These are phyloP conservation scores for Aristolochia californica DNA, from an alignment of 164 flowering plant species.

Conservation along the genomic window DNA sequence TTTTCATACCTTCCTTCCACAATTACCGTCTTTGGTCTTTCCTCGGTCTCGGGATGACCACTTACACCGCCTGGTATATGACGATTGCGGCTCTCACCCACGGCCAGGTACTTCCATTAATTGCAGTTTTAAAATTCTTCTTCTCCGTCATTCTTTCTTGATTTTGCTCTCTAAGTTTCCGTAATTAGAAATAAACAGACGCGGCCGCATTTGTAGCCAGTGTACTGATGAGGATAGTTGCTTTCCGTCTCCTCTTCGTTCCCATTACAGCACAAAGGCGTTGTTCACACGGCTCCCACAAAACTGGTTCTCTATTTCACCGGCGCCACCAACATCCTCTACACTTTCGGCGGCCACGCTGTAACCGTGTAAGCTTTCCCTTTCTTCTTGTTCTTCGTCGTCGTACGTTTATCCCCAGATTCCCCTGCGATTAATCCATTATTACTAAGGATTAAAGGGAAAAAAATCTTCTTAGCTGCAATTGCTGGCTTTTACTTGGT, in stretches of 20 bases:
- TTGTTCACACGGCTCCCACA: conserved; percentile 54
- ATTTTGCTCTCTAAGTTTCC: too few species aligned
- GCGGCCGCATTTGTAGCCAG: too few species aligned
- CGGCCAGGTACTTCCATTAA: conserved; percentile 60
- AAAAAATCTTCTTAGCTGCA: not conserved
- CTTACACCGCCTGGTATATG: conserved; percentile 93
- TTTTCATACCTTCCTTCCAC: conserved; percentile 91
- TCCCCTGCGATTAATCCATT: too few species aligned
- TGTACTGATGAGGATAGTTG: too few species aligned
- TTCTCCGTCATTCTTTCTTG: too few species aligned
- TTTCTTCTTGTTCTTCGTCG: too few species aligned
- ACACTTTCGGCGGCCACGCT: conserved; percentile 96
- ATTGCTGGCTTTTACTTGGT: conserved; percentile 3
- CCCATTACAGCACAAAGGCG: conserved; percentile 45
- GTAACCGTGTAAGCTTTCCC: conserved; percentile 51
- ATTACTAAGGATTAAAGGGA: too few species aligned
- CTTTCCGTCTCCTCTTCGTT: not conserved
- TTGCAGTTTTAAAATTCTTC: too few species aligned
- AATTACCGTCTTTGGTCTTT: conserved; percentile 95
- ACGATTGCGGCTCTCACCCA: conserved; percentile 62
- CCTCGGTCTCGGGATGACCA: conserved; percentile 93
- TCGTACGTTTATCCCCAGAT: too few species aligned
- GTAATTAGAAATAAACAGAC: too few species aligned
- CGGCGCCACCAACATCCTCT: conserved; percentile 88
- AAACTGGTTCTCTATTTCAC: conserved; percentile 84